phyloP scores from a whole-genome alignment of 768 basidiomycete genomes.

The Daedaleopsis nitida region DNA sequence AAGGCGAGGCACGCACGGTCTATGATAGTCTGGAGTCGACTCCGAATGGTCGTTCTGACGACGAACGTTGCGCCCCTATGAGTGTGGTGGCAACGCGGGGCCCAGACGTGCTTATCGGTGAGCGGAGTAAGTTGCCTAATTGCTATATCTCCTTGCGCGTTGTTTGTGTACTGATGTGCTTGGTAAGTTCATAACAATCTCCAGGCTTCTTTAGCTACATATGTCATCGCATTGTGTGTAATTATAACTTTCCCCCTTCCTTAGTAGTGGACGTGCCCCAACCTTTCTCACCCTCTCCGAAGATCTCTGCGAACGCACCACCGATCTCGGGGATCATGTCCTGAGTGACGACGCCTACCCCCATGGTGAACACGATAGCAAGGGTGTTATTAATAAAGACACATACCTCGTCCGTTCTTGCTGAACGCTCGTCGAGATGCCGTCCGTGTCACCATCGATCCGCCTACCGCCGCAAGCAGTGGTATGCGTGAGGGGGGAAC shows the following conservation, averaged over 20 bases:
- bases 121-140: too few species aligned
- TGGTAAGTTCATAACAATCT: too few species aligned
- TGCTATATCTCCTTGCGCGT: too few species aligned
- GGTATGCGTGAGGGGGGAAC: conserved; percentile 71
- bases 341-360: conserved; percentile 30
- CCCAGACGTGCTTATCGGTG: too few species aligned
- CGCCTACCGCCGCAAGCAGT: conserved; percentile 82
- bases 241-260: neutral
- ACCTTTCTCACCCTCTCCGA: conserved; percentile 32
- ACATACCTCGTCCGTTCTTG: conserved; percentile 63
- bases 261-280: conserved; percentile 17
- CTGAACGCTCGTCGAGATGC: conserved; percentile 77
- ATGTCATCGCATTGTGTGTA: too few species aligned
- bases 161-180: too few species aligned
- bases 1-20: too few species aligned
- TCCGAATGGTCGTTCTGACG: too few species aligned
- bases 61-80: too few species aligned
- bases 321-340: conserved; percentile 33
- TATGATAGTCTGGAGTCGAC: too few species aligned
- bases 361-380: neutral
- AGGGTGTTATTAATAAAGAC: neutral
- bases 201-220: too few species aligned
- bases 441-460: conserved; percentile 85
- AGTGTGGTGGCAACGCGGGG: too few species aligned
- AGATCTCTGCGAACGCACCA: conserved; percentile 30